Base-by-base conservation (phyloP, 345 rosid species). In the Eucalyptus globulus region DNA sequence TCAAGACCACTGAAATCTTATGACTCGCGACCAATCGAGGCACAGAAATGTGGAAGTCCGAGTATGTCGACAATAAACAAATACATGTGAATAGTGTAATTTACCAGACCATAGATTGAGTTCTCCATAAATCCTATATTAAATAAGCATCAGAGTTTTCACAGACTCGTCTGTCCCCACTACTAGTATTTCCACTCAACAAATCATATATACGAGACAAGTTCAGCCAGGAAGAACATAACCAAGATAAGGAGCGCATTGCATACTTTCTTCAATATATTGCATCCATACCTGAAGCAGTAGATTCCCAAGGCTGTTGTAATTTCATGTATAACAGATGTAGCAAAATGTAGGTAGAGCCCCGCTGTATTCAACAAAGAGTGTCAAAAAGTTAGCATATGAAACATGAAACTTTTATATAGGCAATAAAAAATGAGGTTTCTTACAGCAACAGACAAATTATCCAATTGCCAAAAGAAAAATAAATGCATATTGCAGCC, bases 241-340 rank as follows among this genome's bases (percentile, higher is more conserved):
- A 88, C n/a, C 43, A 58, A 58, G 54, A 22, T 24, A 83, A 16
- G 56, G 22, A 40, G 50, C 47, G 24, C 45, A 37, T 76, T 83
- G 87, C 49, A 60, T 22, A 87, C 22, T 22, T 43, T 34, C 49
- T 8, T 47, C 24, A 83, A 11, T 44, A 16, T 51, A 45, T 15
- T 45, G 47, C 5, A 87, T 45, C 29, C 89, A 86, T 91, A 98
- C 99, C 99, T 98, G 99, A 98, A 98, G 96, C 99, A 98, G 93
- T 89, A 89, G 88, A 98, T 98, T 88, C 99, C 99, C 95, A 98
- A 92, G 87, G 99, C 98, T 3, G 92, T 88, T 9, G 99, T 98
- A 92, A 98, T 98, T 90, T 98, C 99, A 90, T 97, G 95, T 90
- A 97, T 93, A 89, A 98, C 99, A 29, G 99, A 95, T 58, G 98